phyloP scores from a whole-genome alignment of 176 grass and related monocot species.

The Chrysopogon serrulatus region DNA sequence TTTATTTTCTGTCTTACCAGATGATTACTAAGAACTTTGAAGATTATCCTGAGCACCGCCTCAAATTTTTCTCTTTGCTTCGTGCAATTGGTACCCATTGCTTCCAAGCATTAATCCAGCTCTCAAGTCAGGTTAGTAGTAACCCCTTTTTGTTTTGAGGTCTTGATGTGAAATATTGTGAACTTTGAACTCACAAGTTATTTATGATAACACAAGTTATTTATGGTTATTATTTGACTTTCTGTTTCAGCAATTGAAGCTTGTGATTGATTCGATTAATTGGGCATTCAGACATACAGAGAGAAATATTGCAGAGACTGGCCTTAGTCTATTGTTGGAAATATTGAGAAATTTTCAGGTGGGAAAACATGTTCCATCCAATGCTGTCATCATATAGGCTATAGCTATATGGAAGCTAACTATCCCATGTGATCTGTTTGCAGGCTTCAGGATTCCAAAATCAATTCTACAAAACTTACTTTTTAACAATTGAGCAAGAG shows the following conservation, averaged over 20 bases:
- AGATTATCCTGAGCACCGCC: conserved; percentile 97
- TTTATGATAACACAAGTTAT: too few species aligned
- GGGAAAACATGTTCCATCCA: background rate
- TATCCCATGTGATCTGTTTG: conserved; percentile 9
- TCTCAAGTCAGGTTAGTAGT: conserved; percentile 80
- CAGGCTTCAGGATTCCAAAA: conserved; percentile 94
- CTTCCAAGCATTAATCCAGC: conserved; percentile 96
- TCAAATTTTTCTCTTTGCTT: conserved; percentile 96
- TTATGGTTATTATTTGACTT: conserved; percentile 29
- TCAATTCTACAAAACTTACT: conserved; percentile 98
- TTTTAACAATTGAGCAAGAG: conserved; percentile 96
- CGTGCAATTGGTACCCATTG: conserved; percentile 97
- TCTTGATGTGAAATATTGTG: background rate
- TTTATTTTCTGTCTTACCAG: conserved; percentile 40
- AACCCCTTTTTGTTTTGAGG: background rate
- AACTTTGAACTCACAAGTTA: background rate
- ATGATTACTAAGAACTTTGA: conserved; percentile 99
- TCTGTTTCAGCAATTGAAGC: conserved; percentile 95
- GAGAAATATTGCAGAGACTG: conserved; percentile 98
- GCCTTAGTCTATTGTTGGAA: conserved; percentile 89
- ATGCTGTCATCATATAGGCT: background rate
- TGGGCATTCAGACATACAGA: conserved; percentile 99
- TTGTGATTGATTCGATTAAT: conserved; percentile 96
- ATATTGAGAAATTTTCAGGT: conserved; percentile 97
- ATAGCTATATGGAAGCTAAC: conserved; percentile 3